Evolutionary conservation across 805 yeast species (phyloP).

Genomic region (Suhomyces sp.): DNA sequence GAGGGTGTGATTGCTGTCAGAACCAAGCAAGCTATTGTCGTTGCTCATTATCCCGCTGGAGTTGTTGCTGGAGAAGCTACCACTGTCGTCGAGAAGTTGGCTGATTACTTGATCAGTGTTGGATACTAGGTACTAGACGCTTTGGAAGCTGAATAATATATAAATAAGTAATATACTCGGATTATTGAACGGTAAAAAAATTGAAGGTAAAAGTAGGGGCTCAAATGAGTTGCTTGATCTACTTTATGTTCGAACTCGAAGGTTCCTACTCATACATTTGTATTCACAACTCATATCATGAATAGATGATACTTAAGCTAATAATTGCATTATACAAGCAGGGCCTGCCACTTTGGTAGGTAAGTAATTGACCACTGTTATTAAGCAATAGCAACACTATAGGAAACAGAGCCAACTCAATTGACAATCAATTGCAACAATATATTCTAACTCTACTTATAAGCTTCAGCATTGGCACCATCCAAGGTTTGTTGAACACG

Average conservation of each 20-base stretch:
- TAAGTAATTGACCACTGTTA: too few species aligned
- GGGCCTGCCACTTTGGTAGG: too few species aligned
- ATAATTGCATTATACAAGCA: too few species aligned
- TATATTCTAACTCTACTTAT: too few species aligned
- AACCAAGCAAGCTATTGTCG: slow-evolving; percentile 86
- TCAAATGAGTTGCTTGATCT: too few species aligned
- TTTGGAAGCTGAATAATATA: neutral
- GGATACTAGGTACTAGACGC: slow-evolving; percentile 53
- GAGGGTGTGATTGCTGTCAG: slow-evolving; percentile 89
- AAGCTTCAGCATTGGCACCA: slow-evolving; percentile 20
- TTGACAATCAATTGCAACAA: slow-evolving; percentile 1
- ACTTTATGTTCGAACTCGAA: too few species aligned
- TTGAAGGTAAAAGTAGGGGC: too few species aligned
- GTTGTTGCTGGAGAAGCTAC: slow-evolving; percentile 95
- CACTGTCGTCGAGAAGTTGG: slow-evolving; percentile 89
- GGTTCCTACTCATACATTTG: too few species aligned
- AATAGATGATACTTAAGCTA: too few species aligned
- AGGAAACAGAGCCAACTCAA: neutral
- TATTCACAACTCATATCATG: too few species aligned
- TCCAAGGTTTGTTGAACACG: slow-evolving; percentile 36
- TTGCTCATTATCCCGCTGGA: slow-evolving; percentile 93
- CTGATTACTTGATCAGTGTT: slow-evolving; percentile 88
- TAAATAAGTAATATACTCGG: neutral
- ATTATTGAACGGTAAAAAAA: too few species aligned
- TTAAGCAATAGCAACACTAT: too few species aligned